Conservation (phyloP, 352 stramenopile species). For the Pythium guiyangense region DNA sequence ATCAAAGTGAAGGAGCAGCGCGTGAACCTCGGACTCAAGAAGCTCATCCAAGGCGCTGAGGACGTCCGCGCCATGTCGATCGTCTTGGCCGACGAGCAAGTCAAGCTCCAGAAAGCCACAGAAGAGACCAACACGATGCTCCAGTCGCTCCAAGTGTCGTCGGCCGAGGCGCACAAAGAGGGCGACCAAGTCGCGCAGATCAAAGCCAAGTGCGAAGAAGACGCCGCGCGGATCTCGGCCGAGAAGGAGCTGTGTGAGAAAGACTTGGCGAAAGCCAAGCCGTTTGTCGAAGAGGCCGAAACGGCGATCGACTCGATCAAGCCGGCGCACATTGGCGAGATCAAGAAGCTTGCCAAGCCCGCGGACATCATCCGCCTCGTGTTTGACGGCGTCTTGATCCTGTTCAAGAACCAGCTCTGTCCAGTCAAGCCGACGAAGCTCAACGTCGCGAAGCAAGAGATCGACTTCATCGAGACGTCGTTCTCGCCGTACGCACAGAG, state of each 20-base stretch:
- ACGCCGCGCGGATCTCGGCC: conserved; percentile 91
- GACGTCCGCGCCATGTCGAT: conserved; percentile 97
- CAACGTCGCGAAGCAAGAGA: conserved; percentile 96
- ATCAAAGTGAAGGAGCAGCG: conserved; percentile 96
- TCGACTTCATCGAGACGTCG: conserved; percentile 96
- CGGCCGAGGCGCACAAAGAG: conserved; percentile 96
- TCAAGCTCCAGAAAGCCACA: conserved; percentile 96
- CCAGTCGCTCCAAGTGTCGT: conserved; percentile 93
- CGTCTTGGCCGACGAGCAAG: conserved; percentile 94
- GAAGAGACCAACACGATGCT: conserved; percentile 98
- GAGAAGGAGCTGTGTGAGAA: conserved; percentile 95
- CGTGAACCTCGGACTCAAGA: conserved; percentile 96
- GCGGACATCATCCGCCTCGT: conserved; percentile 98
- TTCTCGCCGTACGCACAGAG: conserved; percentile 94
- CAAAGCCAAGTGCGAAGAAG: conserved; percentile 96
- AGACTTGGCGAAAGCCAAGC: conserved; percentile 97
- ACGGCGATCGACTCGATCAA: conserved; percentile 98
- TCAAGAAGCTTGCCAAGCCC: conserved; percentile 97
- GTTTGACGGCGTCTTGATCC: conserved; percentile 96
- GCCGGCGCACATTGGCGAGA: conserved; percentile 96
- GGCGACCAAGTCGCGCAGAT: conserved; percentile 95
- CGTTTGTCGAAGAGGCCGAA: conserved; percentile 97
- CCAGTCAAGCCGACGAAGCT: conserved; percentile 92
- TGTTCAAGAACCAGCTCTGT: conserved; percentile 94
- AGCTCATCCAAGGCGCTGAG: conserved; percentile 96